Conservation (phyloP, 345 rosid species). For the Acer saccharum region DNA sequence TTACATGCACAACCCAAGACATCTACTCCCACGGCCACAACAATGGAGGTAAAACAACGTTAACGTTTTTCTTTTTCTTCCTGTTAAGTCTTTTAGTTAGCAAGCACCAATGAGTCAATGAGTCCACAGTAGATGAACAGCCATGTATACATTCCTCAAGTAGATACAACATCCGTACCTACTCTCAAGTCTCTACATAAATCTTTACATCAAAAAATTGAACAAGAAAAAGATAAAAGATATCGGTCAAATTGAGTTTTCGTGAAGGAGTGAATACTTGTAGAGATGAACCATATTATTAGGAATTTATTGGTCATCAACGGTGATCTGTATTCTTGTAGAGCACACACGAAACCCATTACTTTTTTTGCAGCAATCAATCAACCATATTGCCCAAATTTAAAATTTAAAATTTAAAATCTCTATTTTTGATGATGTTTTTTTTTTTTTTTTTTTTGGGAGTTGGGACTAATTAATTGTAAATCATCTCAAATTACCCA, state of each 20-base stretch:
- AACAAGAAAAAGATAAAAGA: not conserved
- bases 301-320: constrained; percentile 40
- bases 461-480: not conserved
- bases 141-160: constrained; percentile 15
- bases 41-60: too few relatives aligned
- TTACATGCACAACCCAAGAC: too few relatives aligned
- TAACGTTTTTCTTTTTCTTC: too few relatives aligned
- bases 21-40: too few relatives aligned
- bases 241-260: constrained; percentile 19
- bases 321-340: not conserved
- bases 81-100: too few relatives aligned
- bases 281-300: constrained; percentile 17
- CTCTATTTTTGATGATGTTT: not conserved
- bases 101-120: too few relatives aligned
- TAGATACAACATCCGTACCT: constrained; percentile 44
- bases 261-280: constrained; percentile 48
- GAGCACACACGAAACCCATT: constrained; percentile 3
- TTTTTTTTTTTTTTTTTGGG: not conserved
- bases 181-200: constrained; percentile 7
- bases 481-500: not conserved
- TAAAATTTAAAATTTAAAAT: not conserved
- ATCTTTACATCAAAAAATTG: not conserved
- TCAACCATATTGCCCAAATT: not conserved
- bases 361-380: not conserved
- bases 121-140: constrained; percentile 10